These are phyloP conservation scores for Pseudocercospora vitis DNA, from an alignment of 2,329 filamentous ascomycete species.

Conservation along the genomic window DNA sequence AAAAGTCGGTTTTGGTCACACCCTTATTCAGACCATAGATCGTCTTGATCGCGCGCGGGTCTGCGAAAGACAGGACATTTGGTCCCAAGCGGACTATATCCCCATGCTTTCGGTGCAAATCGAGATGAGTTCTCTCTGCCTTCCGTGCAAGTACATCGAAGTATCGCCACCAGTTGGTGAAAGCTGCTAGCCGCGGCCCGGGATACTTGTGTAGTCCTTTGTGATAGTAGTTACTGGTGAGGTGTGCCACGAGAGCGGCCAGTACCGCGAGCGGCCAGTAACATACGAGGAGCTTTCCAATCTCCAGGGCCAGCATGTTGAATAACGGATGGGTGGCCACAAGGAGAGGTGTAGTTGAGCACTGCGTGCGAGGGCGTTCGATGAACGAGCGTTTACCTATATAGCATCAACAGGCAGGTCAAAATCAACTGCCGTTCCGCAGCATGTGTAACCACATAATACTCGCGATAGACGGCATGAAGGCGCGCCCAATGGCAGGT, in stretches of 20 bases:
- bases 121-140: conserved; percentile 67
- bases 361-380: not conserved
- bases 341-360: not conserved
- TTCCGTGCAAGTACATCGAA: conserved; percentile 64
- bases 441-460: not conserved
- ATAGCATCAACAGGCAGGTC: not conserved
- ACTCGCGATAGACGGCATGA: not conserved
- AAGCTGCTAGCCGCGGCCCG: conserved; percentile 66
- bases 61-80: conserved; percentile 70
- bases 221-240: conserved; percentile 50
- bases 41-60: conserved; percentile 69
- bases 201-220: conserved; percentile 69
- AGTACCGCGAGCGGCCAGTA: conserved; percentile 46
- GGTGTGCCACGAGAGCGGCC: conserved; percentile 35
- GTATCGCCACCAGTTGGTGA: conserved; percentile 74
- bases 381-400: not conserved
- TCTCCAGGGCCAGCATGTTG: conserved; percentile 36
- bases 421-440: not conserved
- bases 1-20: conserved; percentile 79
- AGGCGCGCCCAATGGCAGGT: not conserved
- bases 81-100: conserved; percentile 74
- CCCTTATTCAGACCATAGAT: conserved; percentile 85
- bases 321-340: conserved; percentile 8
- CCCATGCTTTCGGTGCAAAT: conserved; percentile 69
- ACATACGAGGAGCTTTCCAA: conserved; percentile 31